Conservation (phyloP, 2,329 filamentous ascomycete genomes). For the Clarireedia hainanense region DNA sequence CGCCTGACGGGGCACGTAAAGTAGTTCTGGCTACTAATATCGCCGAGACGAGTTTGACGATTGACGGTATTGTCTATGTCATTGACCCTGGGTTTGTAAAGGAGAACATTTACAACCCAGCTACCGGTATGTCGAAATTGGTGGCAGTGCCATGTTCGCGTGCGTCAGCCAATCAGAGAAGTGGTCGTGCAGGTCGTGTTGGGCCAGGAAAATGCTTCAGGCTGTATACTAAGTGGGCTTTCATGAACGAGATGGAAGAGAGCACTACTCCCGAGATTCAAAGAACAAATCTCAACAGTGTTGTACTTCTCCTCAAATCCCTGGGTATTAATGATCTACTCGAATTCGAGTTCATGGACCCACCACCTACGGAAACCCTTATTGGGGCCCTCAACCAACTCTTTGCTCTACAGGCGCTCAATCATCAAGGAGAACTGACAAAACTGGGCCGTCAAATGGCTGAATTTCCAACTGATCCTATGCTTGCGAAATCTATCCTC, state of each 20-base stretch:
- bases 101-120: conserved; percentile 86
- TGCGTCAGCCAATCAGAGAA: conserved; percentile 87
- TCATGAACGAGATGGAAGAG: conserved; percentile 91
- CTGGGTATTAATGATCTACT: conserved; percentile 88
- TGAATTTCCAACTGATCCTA: conserved; percentile 87
- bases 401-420: conserved; percentile 83
- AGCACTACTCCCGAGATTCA: conserved; percentile 90
- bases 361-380: conserved; percentile 80
- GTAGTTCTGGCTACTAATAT: conserved; percentile 95
- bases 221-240: conserved; percentile 87
- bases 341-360: conserved; percentile 94
- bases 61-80: conserved; percentile 92
- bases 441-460: conserved; percentile 91
- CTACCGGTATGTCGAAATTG: conserved; percentile 85
- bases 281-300: conserved; percentile 75
- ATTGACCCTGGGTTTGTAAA: conserved; percentile 95
- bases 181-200: conserved; percentile 85
- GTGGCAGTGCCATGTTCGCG: conserved; percentile 87
- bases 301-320: conserved; percentile 80
- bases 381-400: conserved; percentile 85
- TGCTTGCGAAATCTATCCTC: conserved; percentile 82
- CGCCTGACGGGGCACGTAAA: conserved; percentile 76
- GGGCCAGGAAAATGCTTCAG: conserved; percentile 89
- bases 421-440: conserved; percentile 81
- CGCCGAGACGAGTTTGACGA: conserved; percentile 90